phyloP scores from a whole-genome alignment of 345 rosid genomes.

The Syzygium grande region DNA sequence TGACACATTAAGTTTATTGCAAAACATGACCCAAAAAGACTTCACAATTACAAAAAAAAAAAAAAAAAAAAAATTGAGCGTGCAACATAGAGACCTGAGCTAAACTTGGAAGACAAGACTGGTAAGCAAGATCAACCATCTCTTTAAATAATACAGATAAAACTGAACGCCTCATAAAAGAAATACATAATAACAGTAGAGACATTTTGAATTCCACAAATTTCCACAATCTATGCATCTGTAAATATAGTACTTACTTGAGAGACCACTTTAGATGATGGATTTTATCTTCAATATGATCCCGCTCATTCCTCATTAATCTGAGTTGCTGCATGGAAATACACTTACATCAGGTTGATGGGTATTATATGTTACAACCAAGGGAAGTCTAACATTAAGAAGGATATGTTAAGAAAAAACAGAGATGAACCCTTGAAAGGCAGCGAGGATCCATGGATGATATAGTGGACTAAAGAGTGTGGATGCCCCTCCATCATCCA shows the following conservation, averaged over 20 bases:
- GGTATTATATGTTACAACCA: neutral
- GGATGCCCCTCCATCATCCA: neutral
- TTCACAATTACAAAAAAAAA: neutral
- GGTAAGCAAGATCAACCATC: neutral
- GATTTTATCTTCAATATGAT: constrained; percentile 77
- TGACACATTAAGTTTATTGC: neutral
- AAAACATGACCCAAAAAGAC: neutral
- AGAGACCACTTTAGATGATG: constrained; percentile 83
- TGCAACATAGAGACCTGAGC: neutral
- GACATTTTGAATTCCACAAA: neutral
- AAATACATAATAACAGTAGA: neutral
- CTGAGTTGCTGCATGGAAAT: constrained; percentile 51
- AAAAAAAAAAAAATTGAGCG: neutral
- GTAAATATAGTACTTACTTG: constrained; percentile 29
- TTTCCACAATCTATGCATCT: neutral
- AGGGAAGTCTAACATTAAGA: neutral
- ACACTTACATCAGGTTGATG: neutral
- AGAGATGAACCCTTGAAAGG: neutral
- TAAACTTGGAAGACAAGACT: neutral
- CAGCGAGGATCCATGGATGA: neutral
- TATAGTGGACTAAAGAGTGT: neutral
- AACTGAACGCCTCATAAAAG: neutral
- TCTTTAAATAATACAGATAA: neutral
- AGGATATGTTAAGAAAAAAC: neutral
- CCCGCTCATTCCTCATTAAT: constrained; percentile 68